Evolutionary conservation across 495 filamentous ascomycete genomes (phyloP).

Genomic region (Xylaria bambusicola): DNA sequence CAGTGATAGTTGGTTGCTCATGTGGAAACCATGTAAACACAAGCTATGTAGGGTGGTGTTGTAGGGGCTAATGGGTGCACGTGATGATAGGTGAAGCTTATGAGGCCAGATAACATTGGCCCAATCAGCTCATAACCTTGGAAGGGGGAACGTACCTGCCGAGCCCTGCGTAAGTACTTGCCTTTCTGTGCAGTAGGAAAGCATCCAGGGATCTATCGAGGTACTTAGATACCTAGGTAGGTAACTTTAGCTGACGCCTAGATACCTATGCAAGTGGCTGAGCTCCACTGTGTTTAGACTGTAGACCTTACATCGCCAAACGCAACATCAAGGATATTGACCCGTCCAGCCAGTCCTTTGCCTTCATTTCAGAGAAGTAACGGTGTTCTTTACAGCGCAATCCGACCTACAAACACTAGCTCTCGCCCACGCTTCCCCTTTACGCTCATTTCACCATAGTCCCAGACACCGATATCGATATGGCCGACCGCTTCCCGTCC

Average conservation of each 20-base stretch:
- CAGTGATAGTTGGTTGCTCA: not conserved
- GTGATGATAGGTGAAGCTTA: constrained; percentile 4
- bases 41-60: not conserved
- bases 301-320: constrained; percentile 13
- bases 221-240: not conserved
- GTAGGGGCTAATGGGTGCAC: constrained; percentile 16
- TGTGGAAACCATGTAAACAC: not conserved
- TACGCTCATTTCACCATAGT: constrained; percentile 1
- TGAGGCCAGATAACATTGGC: constrained; percentile 5
- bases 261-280: not conserved
- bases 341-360: not conserved
- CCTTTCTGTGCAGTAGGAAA: not conserved
- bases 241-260: not conserved
- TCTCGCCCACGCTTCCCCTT: not conserved
- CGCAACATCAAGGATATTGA: constrained; percentile 5
- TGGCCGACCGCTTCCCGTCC: constrained; percentile 97
- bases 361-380: no score
- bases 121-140: no score
- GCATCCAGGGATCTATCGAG: no score
- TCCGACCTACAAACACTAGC: no score
- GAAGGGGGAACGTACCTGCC: no score
- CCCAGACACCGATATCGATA: constrained; percentile 40
- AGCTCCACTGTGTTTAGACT: not conserved
- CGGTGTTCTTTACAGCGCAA: no score
- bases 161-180: no score